Evolutionary conservation across 75 land plant genomes (phyloP), one percentile per base, ranked within the genome.

Genomic region (Ceratopteris richardii): DNA sequence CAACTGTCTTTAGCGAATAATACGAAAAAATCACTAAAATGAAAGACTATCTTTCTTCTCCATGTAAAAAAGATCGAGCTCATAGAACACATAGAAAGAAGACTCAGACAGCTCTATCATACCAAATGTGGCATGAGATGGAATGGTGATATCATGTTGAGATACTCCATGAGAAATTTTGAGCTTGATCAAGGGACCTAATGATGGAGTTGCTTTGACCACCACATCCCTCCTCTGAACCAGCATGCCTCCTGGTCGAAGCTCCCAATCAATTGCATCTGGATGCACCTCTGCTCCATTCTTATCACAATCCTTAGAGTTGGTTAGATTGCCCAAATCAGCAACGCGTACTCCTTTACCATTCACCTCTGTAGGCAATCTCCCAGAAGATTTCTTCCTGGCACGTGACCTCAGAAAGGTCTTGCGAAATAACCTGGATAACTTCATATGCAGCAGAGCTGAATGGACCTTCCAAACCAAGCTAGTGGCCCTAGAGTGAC

Each of bases 211-310:
- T 0, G 65, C 61, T 44, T 3, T 58, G 22, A 21, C 56, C 40
- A 69, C 71, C 0, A 73, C 56, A 2, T 74, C 81, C 42, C 96
- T 63, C 64, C 70, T 87, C 83, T 90, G 96, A 0, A 90, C 96
- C 58, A 90, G 71, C 96, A 90, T 90, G 9, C 96, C 96, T 0
- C 96, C 84, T 0, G 96, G 96, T 56, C 92, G 53, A 37, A 90
- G 44, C 66, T 90, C 96, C 87, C 84, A 90, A 0, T 83, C 85
- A 3, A 52, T 75, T 0, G 57, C 48, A 44, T 31, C 62, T 5
- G 71, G 24, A 22, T 50, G 70, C 12, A 44, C 69, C 51, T 44
- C 77, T 9, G 42, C 42, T 10, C 14, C 14, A 14, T 40, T 40
- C 13, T 14, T 40, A 40, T 40, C 42, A 9, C 42, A 40, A 9